Base-by-base conservation (phyloP, 768 basidiomycete genomes). In the Dictyophora rubrovolvata region DNA sequence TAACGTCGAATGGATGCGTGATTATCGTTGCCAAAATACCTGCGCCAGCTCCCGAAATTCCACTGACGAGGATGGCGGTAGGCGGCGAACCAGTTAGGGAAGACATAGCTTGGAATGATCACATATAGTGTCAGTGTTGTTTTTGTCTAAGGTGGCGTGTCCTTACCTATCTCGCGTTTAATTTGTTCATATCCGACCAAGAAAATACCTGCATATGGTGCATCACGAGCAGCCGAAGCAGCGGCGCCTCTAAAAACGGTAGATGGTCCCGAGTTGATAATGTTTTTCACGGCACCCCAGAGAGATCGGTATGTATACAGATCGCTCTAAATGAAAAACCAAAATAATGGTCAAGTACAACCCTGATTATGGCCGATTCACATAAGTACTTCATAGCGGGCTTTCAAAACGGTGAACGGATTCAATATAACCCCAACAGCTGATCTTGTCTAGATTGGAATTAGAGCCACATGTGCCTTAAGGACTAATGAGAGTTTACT, bases 1-100 rank as follows among this genome's bases (percentile, higher is more conserved):
- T 79, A 48, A 93, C 91, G 68, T 97, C 93, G 64, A 95, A 95
- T 1, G 94, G 94, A 65, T 93, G 91, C 1, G 94, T 97, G 1
- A 77, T 77, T 56, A 93, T 71, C 0, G 93, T 95, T 0, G 92
- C 92, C 55, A 93, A 75, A 1, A 84, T 84, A 1, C 93, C 89
- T 9, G 93, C 93, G 0, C 83, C 76, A 0, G 90, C 89, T 9
- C 86, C 93, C 46, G 86, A 80, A 36, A 81, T 66, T 28, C 78
- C 75, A 67, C 90, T 86, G 48, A 87, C 72, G 5, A 74, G 65
- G 3, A 81, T 72, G 14, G 83, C 75, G 53, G 80, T 71, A 20
- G 72, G 72, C 28, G 72, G 67, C 23, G 79, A 78, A 4, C 71
- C 69, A 1, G 77, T 64, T 20, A 74, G 65, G 23, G 80, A 61